Base-by-base conservation (phyloP, 495 filamentous ascomycete genomes). In the Astrothelium macrocarpum region DNA sequence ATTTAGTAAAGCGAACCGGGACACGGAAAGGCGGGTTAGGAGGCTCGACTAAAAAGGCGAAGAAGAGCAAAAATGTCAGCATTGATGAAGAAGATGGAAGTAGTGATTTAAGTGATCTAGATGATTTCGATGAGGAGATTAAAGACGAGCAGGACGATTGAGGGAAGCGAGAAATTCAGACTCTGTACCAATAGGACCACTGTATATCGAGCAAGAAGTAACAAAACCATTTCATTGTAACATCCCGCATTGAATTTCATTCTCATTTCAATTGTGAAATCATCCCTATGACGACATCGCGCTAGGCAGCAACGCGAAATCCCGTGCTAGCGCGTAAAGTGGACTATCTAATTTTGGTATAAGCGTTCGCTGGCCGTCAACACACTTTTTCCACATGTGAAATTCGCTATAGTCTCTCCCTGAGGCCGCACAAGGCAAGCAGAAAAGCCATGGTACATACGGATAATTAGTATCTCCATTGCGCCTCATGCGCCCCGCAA, bases 1-100 rank as follows among this genome's bases (percentile, higher is more conserved):
- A 77, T 67, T 61, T 78, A 43, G 74, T 78, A 10, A 74, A 71
- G 63, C 59, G 76, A 31, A 65, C 67, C 43, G 76, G 76, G 3
- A 68, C 58, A 31, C 69, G 71, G 64, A 77, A 78, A 64, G 73
- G 65, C 20, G 71, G 67, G 53, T 59, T 60, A 39, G 49, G 53
- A n/a, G 65, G 63, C 60, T 53, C 49, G 26, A 64, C 60, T 43
- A 72, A 70, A 65, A 70, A 68, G 68, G 66, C 68, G 45, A 65
- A 65, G 53, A 60, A 65, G 25, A 46, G 65, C 32, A 63, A 67
- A 68, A 59, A 65, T 25, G 61, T 59, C 1, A 63, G 64, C 20
- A 65, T 36, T 26, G 64, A 66, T n/a, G 59, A 28, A 26, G 62
- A 66, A 62, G 66, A 60, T 2, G 69, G 66, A 59, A 67, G 32